Base-by-base conservation (phyloP, 331 rosid genomes). In the Quercus lobata region DNA sequence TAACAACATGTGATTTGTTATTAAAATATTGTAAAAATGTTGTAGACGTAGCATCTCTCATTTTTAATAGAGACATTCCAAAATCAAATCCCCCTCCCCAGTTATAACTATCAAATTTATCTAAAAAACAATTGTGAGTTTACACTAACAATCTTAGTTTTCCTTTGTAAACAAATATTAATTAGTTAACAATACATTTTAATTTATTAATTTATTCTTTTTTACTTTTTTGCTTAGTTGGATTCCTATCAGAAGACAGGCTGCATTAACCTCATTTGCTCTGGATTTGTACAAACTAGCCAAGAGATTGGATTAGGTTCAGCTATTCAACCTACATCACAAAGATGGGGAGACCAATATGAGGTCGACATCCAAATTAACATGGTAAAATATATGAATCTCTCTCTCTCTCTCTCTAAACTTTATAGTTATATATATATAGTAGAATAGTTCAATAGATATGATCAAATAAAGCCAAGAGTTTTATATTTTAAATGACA, bases 251-350 rank as follows among this genome's bases (percentile, higher is more conserved):
- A 69, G 35, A 68, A 84, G 44, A 88, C 86, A 1, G 94, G 97
- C 5, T 93, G 97, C 83, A 83, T 91, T 80, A 96, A 93, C 79
- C 89, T 83, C 24, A 78, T 86, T 1, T 91, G 93, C 66, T 1
- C 84, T 18, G 97, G 97, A 27, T 91, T 93, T 74, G 79, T 91
- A 57, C 91, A 87, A 32, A 83, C 89, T 2, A 74, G 81, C 76
- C 34, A 76, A 1, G 30, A 72, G 0, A 41, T 87, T 9, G 90
- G 73, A 0, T 81, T 93, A 65, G 97, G 97, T 19, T 79, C 73
- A 57, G 29, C 78, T 49, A 8, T 90, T 5, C 7, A 5, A 3
- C 94, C 89, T 19, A 0, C 75, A 8, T 89, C 94, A 3, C 24
- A 52, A 1, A 1, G 0, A 0, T 1, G 1, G 0, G 87, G 91